A percentile compares a stretch with the other conserved stretches of the same genome.
These are phyloP conservation scores for Thalassiosira mediterranea DNA, from an alignment of 352 stramenopile species.

Conservation along the genomic window DNA sequence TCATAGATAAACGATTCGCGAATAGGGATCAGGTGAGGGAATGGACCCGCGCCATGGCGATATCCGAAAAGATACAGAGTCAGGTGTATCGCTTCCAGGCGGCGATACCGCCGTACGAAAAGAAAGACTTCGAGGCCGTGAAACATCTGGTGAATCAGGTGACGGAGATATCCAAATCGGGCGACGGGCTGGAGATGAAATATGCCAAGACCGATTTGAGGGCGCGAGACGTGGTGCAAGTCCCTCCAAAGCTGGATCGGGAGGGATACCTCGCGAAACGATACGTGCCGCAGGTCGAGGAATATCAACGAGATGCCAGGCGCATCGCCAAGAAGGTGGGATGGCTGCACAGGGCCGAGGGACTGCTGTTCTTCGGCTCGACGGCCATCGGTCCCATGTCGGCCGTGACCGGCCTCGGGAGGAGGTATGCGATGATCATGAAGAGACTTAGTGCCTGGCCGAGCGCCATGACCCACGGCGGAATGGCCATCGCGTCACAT, in stretches of 20 bases:
- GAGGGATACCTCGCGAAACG: not conserved
- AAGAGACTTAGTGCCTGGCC: slow-evolving; percentile 1
- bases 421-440: not conserved
- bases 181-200: not conserved
- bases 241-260: not conserved
- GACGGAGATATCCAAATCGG: not conserved
- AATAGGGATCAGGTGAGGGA: not conserved
- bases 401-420: not conserved
- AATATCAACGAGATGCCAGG: not conserved
- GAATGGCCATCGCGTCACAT: not conserved
- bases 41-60: not conserved
- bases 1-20: not conserved
- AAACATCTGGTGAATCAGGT: not conserved
- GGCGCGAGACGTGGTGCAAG: not conserved
- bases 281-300: not conserved
- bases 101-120: slow-evolving; percentile 1
- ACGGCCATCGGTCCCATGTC: not conserved
- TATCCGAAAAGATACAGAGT: not conserved
- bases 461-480: not conserved
- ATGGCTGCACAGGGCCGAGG: not conserved
- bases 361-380: not conserved
- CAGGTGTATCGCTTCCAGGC: not conserved
- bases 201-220: not conserved
- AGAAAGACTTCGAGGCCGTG: slow-evolving; percentile 1
- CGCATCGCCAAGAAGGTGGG: not conserved